phyloP scores from a whole-genome alignment of 2,329 filamentous ascomycete genomes.

The Botryotinia narcissicola region DNA sequence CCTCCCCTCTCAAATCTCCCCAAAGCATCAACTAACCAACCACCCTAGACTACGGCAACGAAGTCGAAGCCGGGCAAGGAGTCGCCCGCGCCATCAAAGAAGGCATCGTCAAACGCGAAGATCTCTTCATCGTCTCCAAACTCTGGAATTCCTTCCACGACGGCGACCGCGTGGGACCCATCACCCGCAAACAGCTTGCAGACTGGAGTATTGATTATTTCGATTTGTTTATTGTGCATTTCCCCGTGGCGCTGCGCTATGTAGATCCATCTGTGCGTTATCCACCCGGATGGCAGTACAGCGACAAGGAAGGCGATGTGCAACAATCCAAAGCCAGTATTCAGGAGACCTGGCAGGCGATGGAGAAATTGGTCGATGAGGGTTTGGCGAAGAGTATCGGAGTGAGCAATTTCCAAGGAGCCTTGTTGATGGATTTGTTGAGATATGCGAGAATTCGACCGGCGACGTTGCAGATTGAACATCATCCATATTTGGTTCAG shows the following conservation, averaged over 20 bases:
- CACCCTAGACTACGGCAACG: constrained; percentile 73
- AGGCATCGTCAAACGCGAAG: constrained; percentile 75
- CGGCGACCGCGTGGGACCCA: constrained; percentile 70
- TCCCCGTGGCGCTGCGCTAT: constrained; percentile 82
- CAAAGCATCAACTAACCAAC: background rate
- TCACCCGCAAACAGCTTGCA: constrained; percentile 71
- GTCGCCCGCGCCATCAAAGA: constrained; percentile 78
- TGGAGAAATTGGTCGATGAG: constrained; percentile 71
- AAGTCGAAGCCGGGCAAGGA: constrained; percentile 73
- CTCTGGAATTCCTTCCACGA: constrained; percentile 94
- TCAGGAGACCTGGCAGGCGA: constrained; percentile 78
- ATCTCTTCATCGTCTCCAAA: constrained; percentile 91
- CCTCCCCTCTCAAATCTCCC: background rate
- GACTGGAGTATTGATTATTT: constrained; percentile 89
- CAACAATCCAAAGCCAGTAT: constrained; percentile 66
- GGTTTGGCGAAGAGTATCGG: constrained; percentile 72
- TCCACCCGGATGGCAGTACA: constrained; percentile 74
- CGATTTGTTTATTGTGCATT: constrained; percentile 86
- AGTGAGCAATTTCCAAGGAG: constrained; percentile 78
- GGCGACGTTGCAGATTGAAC: constrained; percentile 81
- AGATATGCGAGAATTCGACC: constrained; percentile 73
- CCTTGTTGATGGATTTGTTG: constrained; percentile 75
- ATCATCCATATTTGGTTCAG: constrained; percentile 86
- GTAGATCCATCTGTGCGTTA: constrained; percentile 77
- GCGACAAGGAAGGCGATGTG: constrained; percentile 57